Base-by-base conservation (phyloP, 2,329 filamentous ascomycete genomes). In the Sporothrix pallida region DNA sequence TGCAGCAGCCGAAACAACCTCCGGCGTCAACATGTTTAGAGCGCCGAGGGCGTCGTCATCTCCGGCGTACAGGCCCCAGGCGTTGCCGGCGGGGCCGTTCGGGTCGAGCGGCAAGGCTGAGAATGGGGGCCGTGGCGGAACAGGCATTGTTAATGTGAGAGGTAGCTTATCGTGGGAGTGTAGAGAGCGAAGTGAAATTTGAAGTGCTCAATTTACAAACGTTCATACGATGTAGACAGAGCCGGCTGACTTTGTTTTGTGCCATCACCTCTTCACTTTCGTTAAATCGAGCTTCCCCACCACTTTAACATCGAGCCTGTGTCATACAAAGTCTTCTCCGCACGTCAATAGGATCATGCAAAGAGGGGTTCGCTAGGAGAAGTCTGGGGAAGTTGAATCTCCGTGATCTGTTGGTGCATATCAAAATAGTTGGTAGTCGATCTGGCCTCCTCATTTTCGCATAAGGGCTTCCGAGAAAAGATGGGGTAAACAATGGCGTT, bases 41-140 rank as follows among this genome's bases (percentile, higher is more conserved):
- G 86, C 84, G n/a, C 87, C 87, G n/a, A 83, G 75, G 62, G 88
- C 85, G 70, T 84, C 81, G 77, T 86, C 85, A 31, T 17, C 48
- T 13, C 67, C 58, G 3, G 67, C 68, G 72, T 86, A 87, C 3
- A 87, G 13, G 2, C 86, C 86, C 86, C 86, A 87, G 6, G 77
- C 77, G 70, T 76, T 77, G 50, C 75, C 76, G 7, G 76, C 72
- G 1, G 77, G 77, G 15, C 75, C 75, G 10, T 67, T 50, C 26
- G 70, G 56, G 15, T 77, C 75, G 17, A 72, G 56, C 1, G 77
- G 75, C 3, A 78, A 74, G 9, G 72, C 48, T 26, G 76, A 74
- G 54, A 77, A 78, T 3, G 71, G 65, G 0, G 75, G 74, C 23
- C 23, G 63, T 9, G 63, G 20, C 15, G 63, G 44, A n/a, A 68